Evolutionary conservation across 1,284 basidiomycete genomes (phyloP).

Genomic region (Neolentinus lepideus): DNA sequence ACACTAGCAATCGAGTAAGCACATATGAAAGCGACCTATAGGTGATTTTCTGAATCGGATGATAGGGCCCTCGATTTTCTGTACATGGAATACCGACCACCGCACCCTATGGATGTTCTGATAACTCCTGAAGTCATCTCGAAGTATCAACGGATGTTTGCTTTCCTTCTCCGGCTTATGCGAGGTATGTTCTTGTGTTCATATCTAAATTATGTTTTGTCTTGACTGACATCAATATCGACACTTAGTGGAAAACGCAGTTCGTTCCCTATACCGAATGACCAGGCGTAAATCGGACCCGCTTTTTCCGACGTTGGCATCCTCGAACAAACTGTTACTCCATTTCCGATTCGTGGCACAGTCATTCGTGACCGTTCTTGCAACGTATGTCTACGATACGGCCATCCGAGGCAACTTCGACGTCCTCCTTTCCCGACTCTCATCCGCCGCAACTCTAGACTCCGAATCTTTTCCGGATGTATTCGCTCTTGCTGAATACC

Average conservation of each 20-base stretch:
- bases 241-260: constrained; percentile 59
- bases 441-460: constrained; percentile 7
- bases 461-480: constrained; percentile 51
- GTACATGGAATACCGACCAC: constrained; percentile 81
- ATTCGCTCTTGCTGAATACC: constrained; percentile 64
- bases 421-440: constrained; percentile 46
- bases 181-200: constrained; percentile 43
- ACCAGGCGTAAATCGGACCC: constrained; percentile 31
- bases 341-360: constrained; percentile 70
- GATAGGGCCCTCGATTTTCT: constrained; percentile 78
- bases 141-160: constrained; percentile 82
- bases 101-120: constrained; percentile 60
- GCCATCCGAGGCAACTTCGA: constrained; percentile 73
- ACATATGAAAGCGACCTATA: background rate
- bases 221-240: constrained; percentile 2
- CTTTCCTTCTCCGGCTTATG: constrained; percentile 69
- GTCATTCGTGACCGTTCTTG: constrained; percentile 58
- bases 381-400: constrained; percentile 67
- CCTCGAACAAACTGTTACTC: constrained; percentile 45
- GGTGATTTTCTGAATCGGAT: constrained; percentile 7
- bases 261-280: constrained; percentile 62
- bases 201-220: too few species aligned
- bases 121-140: constrained; percentile 63
- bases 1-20: constrained; percentile 51
- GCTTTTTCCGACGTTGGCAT: constrained; percentile 54